These are phyloP conservation scores for Aureobasidium sp. DNA, from an alignment of 2,329 filamentous ascomycete genomes.

Conservation along the genomic window DNA sequence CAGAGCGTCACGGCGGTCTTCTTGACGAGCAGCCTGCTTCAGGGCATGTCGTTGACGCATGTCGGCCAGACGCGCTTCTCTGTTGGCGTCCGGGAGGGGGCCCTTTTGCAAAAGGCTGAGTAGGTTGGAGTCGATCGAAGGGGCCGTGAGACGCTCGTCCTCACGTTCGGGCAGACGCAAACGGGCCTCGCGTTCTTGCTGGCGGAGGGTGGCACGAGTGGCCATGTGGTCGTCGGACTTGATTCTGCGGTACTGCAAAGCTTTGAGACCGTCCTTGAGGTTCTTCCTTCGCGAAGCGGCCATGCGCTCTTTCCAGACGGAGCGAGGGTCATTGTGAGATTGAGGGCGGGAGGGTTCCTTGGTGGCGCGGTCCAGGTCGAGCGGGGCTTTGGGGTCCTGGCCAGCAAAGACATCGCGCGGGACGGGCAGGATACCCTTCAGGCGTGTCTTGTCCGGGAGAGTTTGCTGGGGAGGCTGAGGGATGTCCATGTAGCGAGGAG, in stretches of 20 bases:
- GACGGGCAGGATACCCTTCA: conserved; percentile 74
- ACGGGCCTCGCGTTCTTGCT: conserved; percentile 41
- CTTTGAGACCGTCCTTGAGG: conserved; percentile 59
- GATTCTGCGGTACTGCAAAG: conserved; percentile 59
- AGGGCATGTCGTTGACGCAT: conserved; percentile 36
- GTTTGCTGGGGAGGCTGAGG: conserved; percentile 67
- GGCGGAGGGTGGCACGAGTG: conserved; percentile 38
- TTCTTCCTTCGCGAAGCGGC: conserved; percentile 63
- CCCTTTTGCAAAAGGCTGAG: conserved; percentile 17
- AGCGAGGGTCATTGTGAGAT: conserved; percentile 42
- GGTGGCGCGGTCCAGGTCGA: neutral
- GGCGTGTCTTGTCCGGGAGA: conserved; percentile 35
- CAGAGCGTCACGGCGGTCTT: conserved; percentile 49
- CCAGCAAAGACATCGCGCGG: conserved; percentile 68
- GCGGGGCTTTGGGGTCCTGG: conserved; percentile 12
- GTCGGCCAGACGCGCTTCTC: conserved; percentile 22
- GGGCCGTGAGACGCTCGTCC: conserved; percentile 67
- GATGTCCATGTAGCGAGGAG: conserved; percentile 76
- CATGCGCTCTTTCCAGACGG: conserved; percentile 65
- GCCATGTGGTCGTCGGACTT: conserved; percentile 29
- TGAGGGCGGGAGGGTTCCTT: conserved; percentile 33
- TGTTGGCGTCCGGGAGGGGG: conserved; percentile 15
- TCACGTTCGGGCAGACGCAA: conserved; percentile 58
- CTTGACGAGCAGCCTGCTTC: conserved; percentile 49
- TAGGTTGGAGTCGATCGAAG: conserved; percentile 43